Evolutionary conservation across 768 basidiomycete genomes (phyloP).

Genomic region (Psilocybe cyanescens): DNA sequence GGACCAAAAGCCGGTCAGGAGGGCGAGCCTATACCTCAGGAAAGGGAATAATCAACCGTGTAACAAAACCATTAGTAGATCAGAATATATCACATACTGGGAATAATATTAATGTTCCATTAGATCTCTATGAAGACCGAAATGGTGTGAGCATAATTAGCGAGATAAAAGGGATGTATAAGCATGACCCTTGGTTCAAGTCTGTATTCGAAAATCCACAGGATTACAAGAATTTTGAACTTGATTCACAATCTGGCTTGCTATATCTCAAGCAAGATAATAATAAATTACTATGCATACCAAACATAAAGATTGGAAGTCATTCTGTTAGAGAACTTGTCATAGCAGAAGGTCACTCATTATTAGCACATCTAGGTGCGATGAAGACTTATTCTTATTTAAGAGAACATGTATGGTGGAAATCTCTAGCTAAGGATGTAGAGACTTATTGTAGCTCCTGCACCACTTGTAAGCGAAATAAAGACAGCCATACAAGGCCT

Average conservation of each 20-base stretch:
- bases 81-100: too few species aligned
- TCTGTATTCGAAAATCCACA: too few species aligned
- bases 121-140: too few species aligned
- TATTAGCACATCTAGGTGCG: constrained; percentile 41
- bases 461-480: constrained; percentile 22
- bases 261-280: constrained; percentile 13
- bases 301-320: constrained; percentile 17
- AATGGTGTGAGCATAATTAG: too few species aligned
- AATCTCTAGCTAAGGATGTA: constrained; percentile 30
- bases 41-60: too few species aligned
- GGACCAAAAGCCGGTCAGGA: too few species aligned
- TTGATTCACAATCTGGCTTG: not conserved
- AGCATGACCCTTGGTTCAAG: too few species aligned
- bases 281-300: constrained; percentile 22
- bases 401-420: constrained; percentile 42
- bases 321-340: constrained; percentile 30
- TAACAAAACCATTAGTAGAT: too few species aligned
- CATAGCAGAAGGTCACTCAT: constrained; percentile 38
- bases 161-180: too few species aligned
- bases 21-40: too few species aligned
- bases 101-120: too few species aligned
- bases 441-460: constrained; percentile 32
- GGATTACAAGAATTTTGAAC: not conserved
- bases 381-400: constrained; percentile 36
- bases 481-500: constrained; percentile 25